Base-by-base conservation (phyloP, 257 asterid species). In the Lithospermum erythrorhizon region DNA sequence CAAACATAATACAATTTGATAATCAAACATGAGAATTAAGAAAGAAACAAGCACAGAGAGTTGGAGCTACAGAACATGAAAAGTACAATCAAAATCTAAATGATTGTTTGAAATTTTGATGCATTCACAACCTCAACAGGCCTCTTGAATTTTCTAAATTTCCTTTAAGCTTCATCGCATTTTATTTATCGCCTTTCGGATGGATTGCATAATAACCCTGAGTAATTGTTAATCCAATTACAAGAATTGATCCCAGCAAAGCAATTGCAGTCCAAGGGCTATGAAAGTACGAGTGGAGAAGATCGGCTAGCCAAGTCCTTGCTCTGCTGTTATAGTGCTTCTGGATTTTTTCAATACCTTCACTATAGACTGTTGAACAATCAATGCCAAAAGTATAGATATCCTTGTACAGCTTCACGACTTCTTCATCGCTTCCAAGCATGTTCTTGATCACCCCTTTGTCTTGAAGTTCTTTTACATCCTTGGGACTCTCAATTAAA, bases 401-500 rank as follows among this genome's bases (percentile, higher is more conserved):
- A 14, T 32, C 65, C 21, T 48, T 59, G 55, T 22, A 68, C 9
- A 65, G 19, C 6, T 57, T 25, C 20, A 66, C 45, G 4, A 73
- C 68, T 11, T 73, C 62, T 41, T 76, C 76, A 58, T 79, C 78
- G 24, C 70, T 63, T 0, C 75, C 69, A 0, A 79, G 65, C 17
- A 13, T 51, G 55, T 71, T 65, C 35, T 53, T 21, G 21, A 76
- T n/a, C 3, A 79, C 71, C 20, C 32, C 54, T 49, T 49, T 25
- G 22, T 70, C 72, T 21, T 79, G 51, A 56, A 74, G 53, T 53
- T 76, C 82, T 32, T 62, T 72, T 24, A 69, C 83, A 23, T 73
- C 85, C 16, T 61, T 59, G 0, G 74, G 61, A 7, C 48, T 24
- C 17, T 59, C 67, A 0, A 79, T 52, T 4, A 68, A 63, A 15